These are phyloP conservation scores for Penicillium crustosum DNA, from an alignment of 2,329 filamentous ascomycete species.

Conservation along the genomic window DNA sequence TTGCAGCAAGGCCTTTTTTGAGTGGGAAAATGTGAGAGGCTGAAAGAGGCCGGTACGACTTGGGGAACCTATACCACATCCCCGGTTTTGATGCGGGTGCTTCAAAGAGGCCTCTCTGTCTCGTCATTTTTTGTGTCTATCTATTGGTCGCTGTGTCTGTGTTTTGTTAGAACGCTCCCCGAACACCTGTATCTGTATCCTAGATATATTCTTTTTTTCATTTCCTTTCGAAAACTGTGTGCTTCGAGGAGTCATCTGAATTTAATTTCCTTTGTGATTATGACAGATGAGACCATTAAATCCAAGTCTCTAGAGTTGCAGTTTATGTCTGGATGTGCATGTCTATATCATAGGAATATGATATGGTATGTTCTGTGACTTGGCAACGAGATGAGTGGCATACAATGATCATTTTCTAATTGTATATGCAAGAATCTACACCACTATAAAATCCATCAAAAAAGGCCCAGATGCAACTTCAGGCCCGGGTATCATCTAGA, in stretches of 20 bases:
- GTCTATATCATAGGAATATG: not conserved
- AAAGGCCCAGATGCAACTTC: not conserved
- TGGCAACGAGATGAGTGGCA: not conserved
- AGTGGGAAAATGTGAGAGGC: constrained; percentile 33
- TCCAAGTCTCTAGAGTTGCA: not conserved
- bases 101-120: constrained; percentile 24
- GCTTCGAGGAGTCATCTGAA: constrained; percentile 39
- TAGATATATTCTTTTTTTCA: constrained; percentile 41
- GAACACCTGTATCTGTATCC: constrained; percentile 46
- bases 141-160: constrained; percentile 32
- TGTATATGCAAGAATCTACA: constrained; percentile 1
- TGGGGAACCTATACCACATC: constrained; percentile 29
- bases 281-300: not conserved
- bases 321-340: not conserved
- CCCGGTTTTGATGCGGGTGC: constrained; percentile 24
- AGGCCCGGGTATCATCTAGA: constrained; percentile 27
- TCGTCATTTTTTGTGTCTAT: constrained; percentile 31
- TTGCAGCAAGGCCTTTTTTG: constrained; percentile 29
- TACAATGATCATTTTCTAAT: not conserved
- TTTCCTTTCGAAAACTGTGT: constrained; percentile 40
- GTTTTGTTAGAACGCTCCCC: constrained; percentile 42
- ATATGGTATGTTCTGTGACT: not conserved
- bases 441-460: not conserved
- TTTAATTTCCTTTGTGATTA: constrained; percentile 41
- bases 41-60: constrained; percentile 26